phyloP scores from a whole-genome alignment of 2,329 filamentous ascomycete genomes.

The Akanthomyces muscarius region DNA sequence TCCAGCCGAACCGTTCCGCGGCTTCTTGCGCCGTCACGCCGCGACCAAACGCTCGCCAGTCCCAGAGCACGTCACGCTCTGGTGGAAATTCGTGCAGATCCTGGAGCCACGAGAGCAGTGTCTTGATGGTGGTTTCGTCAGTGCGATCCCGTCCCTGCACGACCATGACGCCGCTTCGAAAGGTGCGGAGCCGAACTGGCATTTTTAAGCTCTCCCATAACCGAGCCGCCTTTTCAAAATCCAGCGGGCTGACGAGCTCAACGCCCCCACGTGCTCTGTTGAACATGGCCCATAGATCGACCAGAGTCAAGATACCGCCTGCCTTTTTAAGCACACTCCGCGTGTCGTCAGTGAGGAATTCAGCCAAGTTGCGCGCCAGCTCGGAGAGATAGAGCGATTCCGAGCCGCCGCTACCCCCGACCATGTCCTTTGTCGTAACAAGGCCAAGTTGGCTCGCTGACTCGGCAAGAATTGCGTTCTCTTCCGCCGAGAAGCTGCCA shows the following conservation, averaged over 20 bases:
- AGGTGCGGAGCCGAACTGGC: slow-evolving; percentile 79
- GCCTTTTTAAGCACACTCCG: slow-evolving; percentile 72
- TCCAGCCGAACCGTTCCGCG: slow-evolving; percentile 92
- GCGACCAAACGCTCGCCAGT: slow-evolving; percentile 72
- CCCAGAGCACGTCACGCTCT: slow-evolving; percentile 64
- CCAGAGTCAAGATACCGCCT: slow-evolving; percentile 83
- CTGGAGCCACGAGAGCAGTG: slow-evolving; percentile 72
- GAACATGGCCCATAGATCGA: slow-evolving; percentile 92
- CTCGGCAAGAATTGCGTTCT: slow-evolving; percentile 71
- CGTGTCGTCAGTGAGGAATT: slow-evolving; percentile 83
- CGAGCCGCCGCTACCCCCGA: slow-evolving; percentile 66
- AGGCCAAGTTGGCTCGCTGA: slow-evolving; percentile 76
- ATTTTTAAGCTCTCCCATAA: slow-evolving; percentile 86
- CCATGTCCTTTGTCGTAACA: slow-evolving; percentile 92
- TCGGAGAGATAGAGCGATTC: slow-evolving; percentile 89
- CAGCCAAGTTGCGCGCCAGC: slow-evolving; percentile 76
- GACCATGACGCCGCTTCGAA: slow-evolving; percentile 91
- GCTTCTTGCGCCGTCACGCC: slow-evolving; percentile 87
- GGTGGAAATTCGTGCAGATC: slow-evolving; percentile 66
- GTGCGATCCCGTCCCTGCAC: slow-evolving; percentile 85
- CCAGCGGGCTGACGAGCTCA: slow-evolving; percentile 84
- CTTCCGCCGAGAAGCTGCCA: slow-evolving; percentile 61
- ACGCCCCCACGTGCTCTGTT: slow-evolving; percentile 91
- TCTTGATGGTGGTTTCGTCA: slow-evolving; percentile 81
- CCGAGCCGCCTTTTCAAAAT: slow-evolving; percentile 85